These are phyloP conservation scores for Cadophora sp. DNA, from an alignment of 2,329 filamentous ascomycete genomes.

Conservation along the genomic window DNA sequence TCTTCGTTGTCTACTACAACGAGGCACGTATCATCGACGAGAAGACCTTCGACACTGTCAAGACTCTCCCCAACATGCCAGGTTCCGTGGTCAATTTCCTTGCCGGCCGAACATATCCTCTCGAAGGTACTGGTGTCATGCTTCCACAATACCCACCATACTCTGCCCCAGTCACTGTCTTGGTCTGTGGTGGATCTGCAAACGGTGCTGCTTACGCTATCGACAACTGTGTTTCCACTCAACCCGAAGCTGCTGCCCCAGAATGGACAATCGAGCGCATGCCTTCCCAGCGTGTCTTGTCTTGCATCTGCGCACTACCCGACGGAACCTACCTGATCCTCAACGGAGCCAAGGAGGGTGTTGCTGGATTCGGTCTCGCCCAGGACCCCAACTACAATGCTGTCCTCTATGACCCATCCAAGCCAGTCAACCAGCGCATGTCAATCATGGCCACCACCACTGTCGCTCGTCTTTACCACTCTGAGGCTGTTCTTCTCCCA, in stretches of 20 bases:
- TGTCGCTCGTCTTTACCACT: slow-evolving; percentile 70
- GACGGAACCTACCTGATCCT: slow-evolving; percentile 71
- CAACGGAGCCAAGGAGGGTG: slow-evolving; percentile 65
- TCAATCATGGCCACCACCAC: slow-evolving; percentile 70
- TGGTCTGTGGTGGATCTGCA: slow-evolving; percentile 71
- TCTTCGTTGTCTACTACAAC: slow-evolving; percentile 71
- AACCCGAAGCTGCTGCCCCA: slow-evolving; percentile 61
- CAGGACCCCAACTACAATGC: slow-evolving; percentile 66
- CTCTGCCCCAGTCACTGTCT: slow-evolving; percentile 61
- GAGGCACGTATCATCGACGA: slow-evolving; percentile 70
- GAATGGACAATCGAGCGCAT: slow-evolving; percentile 71
- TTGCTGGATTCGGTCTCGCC: slow-evolving; percentile 68
- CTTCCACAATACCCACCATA: slow-evolving; percentile 70
- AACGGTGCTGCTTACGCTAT: slow-evolving; percentile 60
- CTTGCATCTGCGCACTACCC: slow-evolving; percentile 67
- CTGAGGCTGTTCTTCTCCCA: slow-evolving; percentile 66
- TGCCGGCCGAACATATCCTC: slow-evolving; percentile 70
- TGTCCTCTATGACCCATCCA: slow-evolving; percentile 65
- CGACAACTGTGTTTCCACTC: slow-evolving; percentile 70
- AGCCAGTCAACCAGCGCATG: slow-evolving; percentile 63
- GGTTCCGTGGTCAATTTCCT: slow-evolving; percentile 64
- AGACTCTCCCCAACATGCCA: slow-evolving; percentile 66
- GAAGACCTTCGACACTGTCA: slow-evolving; percentile 61
- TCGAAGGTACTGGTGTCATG: slow-evolving; percentile 67
- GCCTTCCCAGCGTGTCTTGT: slow-evolving; percentile 68